These are phyloP conservation scores for Magnolia sinica DNA, from an alignment of 164 flowering plant species.

Conservation along the genomic window DNA sequence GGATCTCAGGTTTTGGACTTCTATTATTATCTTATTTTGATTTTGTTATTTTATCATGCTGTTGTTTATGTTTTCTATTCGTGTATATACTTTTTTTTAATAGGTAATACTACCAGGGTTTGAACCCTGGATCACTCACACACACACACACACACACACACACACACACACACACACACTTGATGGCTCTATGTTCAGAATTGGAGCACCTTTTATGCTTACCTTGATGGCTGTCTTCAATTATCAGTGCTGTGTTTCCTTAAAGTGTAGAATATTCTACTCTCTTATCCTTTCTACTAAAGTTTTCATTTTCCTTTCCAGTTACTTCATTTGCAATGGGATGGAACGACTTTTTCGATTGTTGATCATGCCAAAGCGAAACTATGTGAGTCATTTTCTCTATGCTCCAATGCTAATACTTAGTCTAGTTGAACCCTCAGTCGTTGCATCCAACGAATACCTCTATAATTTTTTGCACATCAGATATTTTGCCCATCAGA, in stretches of 20 bases:
- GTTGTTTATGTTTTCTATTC: background rate
- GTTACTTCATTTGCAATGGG: slow-evolving; percentile 85
- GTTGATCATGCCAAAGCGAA: slow-evolving; percentile 66
- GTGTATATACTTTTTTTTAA: background rate
- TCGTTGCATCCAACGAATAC: background rate
- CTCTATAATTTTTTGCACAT: background rate
- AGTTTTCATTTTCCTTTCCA: slow-evolving; percentile 13
- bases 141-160: no score
- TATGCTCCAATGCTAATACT: background rate
- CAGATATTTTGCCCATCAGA: background rate
- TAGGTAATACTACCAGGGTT: no score
- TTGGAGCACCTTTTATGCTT: no score
- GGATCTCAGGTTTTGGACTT: no score
- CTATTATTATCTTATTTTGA: no score
- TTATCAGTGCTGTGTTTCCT: no score
- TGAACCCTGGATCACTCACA: no score
- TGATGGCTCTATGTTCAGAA: no score
- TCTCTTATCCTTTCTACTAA: background rate
- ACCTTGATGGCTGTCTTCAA: no score
- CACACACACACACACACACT: no score
- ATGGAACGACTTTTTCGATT: slow-evolving; percentile 77
- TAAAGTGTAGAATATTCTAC: no score
- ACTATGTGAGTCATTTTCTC: slow-evolving; percentile 57
- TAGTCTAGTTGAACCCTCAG: background rate
- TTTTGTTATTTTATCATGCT: no score